Evolutionary conservation across 805 yeast genomes (phyloP).

Genomic region (Lachancea nothofagi): DNA sequence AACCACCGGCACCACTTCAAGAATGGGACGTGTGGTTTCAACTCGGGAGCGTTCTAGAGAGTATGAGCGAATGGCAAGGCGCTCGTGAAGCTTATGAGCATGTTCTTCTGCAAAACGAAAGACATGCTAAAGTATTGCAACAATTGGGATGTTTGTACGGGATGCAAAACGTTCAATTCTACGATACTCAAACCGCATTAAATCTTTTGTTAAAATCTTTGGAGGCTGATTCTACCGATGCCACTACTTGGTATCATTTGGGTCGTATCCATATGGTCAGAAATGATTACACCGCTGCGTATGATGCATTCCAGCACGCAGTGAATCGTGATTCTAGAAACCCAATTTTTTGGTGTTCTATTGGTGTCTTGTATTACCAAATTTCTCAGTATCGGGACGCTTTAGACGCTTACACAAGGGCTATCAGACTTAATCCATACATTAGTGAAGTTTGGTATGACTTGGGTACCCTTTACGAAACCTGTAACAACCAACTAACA

Average conservation of each 20-base stretch:
- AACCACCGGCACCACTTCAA: slow-evolving; percentile 93
- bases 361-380: slow-evolving; percentile 94
- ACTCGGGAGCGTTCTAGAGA: slow-evolving; percentile 92
- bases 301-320: slow-evolving; percentile 97
- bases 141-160: slow-evolving; percentile 94
- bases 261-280: slow-evolving; percentile 97
- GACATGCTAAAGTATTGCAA: slow-evolving; percentile 92
- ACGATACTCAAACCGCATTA: slow-evolving; percentile 79
- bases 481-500: slow-evolving; percentile 90
- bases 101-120: slow-evolving; percentile 82
- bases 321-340: slow-evolving; percentile 94
- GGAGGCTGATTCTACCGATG: slow-evolving; percentile 85
- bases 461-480: slow-evolving; percentile 92
- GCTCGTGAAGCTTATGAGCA: slow-evolving; percentile 95
- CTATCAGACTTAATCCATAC: slow-evolving; percentile 91
- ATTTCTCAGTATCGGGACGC: slow-evolving; percentile 96
- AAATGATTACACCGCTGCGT: slow-evolving; percentile 91
- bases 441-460: slow-evolving; percentile 98
- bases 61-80: slow-evolving; percentile 82
- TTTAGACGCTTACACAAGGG: slow-evolving; percentile 93
- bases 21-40: slow-evolving; percentile 99
- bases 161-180: slow-evolving; percentile 49
- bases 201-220: slow-evolving; percentile 78
- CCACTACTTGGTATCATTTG: slow-evolving; percentile 94
- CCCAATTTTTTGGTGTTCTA: slow-evolving; percentile 96